phyloP scores from a whole-genome alignment of 163 green algal species.

The Dunaliella salina region DNA sequence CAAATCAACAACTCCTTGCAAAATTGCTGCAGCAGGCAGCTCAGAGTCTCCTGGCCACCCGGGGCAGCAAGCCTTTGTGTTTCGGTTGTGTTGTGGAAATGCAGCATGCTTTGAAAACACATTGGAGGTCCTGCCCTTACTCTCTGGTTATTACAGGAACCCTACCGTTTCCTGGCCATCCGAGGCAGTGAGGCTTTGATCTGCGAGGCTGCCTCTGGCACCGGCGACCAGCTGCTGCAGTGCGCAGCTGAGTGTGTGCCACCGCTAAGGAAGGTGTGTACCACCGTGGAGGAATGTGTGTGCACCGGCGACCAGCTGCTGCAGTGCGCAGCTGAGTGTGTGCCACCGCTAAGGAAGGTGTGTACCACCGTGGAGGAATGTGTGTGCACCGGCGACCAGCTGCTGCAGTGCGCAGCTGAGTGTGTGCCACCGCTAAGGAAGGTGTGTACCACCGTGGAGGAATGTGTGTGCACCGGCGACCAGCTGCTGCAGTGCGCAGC shows the following conservation, averaged over 20 bases:
- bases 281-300: conserved; percentile 14
- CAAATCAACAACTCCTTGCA: too few species aligned
- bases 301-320: background rate
- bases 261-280: conserved; percentile 17
- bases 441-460: conserved; percentile 12
- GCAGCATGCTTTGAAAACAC: too few species aligned
- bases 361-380: conserved; percentile 11
- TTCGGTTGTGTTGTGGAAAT: too few species aligned
- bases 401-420: conserved; percentile 18
- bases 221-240: conserved; percentile 6
- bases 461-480: conserved; percentile 3
- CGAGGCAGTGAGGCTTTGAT: conserved; percentile 33
- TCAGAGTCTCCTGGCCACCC: too few species aligned
- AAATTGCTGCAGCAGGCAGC: too few species aligned
- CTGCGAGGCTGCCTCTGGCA: conserved; percentile 3
- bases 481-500: conserved; percentile 15
- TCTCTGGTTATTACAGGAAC: conserved; percentile 16
- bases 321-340: conserved; percentile 15
- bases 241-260: conserved; percentile 22
- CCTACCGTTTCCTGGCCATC: conserved; percentile 41
- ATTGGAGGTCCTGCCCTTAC: too few species aligned
- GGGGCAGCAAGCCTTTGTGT: too few species aligned
- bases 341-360: conserved; percentile 13
- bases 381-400: background rate
- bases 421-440: conserved; percentile 10